Evolutionary conservation across 345 rosid species (phyloP).

Genomic region (Salix dunnii): DNA sequence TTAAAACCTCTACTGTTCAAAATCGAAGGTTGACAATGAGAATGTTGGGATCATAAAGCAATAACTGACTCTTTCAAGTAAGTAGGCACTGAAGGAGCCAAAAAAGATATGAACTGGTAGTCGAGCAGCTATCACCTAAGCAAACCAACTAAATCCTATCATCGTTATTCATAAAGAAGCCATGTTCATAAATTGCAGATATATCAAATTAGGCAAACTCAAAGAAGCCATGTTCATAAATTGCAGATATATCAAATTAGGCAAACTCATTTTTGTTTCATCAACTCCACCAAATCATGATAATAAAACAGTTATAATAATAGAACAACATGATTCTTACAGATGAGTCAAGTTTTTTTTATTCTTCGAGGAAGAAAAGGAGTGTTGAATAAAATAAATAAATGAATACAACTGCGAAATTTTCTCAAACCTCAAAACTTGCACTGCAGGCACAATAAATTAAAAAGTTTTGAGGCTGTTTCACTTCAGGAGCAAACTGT

Average conservation of each 20-base stretch:
- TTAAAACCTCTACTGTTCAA: neutral
- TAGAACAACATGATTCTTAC: neutral
- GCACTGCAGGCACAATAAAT: neutral
- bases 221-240: too few relatives aligned
- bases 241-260: neutral
- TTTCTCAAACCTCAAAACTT: neutral
- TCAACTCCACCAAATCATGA: neutral
- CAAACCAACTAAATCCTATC: neutral
- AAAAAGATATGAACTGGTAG: neutral
- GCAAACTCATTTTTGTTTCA: neutral
- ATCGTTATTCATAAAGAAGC: neutral
- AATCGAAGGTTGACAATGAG: neutral
- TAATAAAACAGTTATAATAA: neutral
- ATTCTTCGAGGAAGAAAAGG: neutral
- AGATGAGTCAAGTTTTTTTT: neutral
- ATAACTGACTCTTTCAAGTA: neutral
- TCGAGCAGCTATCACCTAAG: neutral
- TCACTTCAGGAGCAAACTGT: constrained; percentile 17
- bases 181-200: neutral
- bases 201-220: neutral
- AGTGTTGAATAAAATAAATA: neutral
- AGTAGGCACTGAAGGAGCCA: neutral
- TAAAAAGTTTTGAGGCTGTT: neutral
- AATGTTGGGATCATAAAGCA: neutral
- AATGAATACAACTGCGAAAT: neutral